phyloP scores from a whole-genome alignment of 2,329 filamentous ascomycete species.

The Venturia effusa region DNA sequence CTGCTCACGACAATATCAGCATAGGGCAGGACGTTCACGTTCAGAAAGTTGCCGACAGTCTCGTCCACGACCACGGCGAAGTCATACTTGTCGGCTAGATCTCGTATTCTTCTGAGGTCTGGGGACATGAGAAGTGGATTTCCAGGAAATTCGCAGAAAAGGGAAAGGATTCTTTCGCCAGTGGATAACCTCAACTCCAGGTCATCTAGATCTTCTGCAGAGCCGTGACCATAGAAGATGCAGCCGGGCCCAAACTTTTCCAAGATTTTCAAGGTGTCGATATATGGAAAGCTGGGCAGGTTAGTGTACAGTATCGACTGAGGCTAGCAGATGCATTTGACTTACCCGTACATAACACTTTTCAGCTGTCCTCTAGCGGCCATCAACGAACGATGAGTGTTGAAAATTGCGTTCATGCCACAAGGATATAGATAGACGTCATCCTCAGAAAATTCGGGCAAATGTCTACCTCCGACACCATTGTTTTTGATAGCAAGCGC shows the following conservation, averaged over 20 bases:
- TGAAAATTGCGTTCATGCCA: slow-evolving; percentile 95
- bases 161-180: slow-evolving; percentile 67
- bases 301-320: neutral
- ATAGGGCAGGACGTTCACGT: slow-evolving; percentile 81
- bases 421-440: slow-evolving; percentile 84
- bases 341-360: slow-evolving; percentile 72
- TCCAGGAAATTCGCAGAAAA: slow-evolving; percentile 92
- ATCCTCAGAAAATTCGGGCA: slow-evolving; percentile 61
- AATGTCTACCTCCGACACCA: slow-evolving; percentile 27
- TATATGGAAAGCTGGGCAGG: slow-evolving; percentile 64
- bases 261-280: slow-evolving; percentile 89
- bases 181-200: slow-evolving; percentile 58
- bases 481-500: slow-evolving; percentile 42
- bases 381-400: slow-evolving; percentile 66
- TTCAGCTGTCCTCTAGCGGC: slow-evolving; percentile 52
- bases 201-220: slow-evolving; percentile 68
- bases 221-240: slow-evolving; percentile 76
- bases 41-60: slow-evolving; percentile 92
- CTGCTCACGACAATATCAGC: slow-evolving; percentile 91
- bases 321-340: neutral
- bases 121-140: slow-evolving; percentile 84
- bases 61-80: slow-evolving; percentile 92
- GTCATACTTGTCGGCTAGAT: slow-evolving; percentile 68
- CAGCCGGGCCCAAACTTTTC: slow-evolving; percentile 90
- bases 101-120: slow-evolving; percentile 70